Evolutionary conservation across 2,329 filamentous ascomycete species (phyloP).

Genomic region (Venturiaceae sp.): DNA sequence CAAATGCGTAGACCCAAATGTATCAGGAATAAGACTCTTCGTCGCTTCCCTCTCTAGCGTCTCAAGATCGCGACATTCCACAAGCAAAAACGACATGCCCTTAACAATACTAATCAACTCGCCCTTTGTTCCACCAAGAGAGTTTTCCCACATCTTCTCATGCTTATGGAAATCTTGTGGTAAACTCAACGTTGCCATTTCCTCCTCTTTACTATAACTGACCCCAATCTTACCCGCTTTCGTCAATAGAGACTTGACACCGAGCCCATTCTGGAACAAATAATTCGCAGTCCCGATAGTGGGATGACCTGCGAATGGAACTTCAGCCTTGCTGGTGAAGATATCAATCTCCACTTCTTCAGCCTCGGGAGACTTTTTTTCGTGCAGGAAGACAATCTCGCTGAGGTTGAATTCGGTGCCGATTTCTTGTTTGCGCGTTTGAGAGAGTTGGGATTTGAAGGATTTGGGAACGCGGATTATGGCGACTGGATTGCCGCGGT

Average conservation of each 20-base stretch:
- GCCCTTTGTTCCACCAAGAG: constrained; percentile 19
- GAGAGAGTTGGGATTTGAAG: constrained; percentile 20
- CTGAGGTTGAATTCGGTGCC: constrained; percentile 49
- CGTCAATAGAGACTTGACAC: constrained; percentile 23
- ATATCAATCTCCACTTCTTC: constrained; percentile 40
- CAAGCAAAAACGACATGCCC: constrained; percentile 64
- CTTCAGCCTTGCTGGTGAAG: constrained; percentile 39
- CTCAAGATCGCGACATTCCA: constrained; percentile 50
- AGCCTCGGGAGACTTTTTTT: neutral
- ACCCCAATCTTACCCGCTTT: constrained; percentile 32
- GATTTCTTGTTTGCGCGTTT: constrained; percentile 42
- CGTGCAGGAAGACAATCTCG: constrained; percentile 46
- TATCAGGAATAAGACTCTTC: neutral
- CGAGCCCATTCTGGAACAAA: constrained; percentile 21
- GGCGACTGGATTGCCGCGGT: constrained; percentile 42
- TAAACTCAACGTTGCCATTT: constrained; percentile 46
- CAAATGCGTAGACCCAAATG: neutral
- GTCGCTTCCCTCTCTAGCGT: constrained; percentile 33
- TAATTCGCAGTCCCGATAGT: constrained; percentile 46
- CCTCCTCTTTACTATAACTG: constrained; percentile 28
- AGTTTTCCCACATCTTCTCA: no score
- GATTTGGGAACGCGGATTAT: constrained; percentile 36
- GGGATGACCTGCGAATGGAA: constrained; percentile 51
- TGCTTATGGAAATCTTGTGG: constrained; percentile 43
- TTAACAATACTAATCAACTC: constrained; percentile 47